Conservation (phyloP, 352 stramenopile genomes). For the Poterioochromonas sp. region DNA sequence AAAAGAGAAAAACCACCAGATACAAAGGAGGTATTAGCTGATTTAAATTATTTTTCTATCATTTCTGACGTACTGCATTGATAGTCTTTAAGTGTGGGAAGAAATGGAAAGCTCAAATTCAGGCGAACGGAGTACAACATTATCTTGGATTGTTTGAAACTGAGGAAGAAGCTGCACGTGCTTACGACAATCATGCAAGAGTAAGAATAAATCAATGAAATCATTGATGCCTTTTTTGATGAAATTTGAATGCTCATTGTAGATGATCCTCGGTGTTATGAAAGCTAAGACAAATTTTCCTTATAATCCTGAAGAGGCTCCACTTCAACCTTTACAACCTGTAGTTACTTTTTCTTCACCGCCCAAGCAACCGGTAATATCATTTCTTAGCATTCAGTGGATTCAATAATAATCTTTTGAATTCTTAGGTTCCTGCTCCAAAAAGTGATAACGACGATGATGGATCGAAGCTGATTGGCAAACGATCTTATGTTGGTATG, state of each 20-base stretch:
- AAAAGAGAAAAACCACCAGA: no score
- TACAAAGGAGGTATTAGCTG: no score
- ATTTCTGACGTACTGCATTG: no score
- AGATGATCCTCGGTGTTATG: neutral
- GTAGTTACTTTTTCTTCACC: neutral
- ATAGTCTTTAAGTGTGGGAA: constrained; percentile 29
- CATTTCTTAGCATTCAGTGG: no score
- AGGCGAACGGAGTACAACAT: constrained; percentile 23
- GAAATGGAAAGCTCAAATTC: constrained; percentile 32
- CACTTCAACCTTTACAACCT: neutral
- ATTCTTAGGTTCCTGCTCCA: no score
- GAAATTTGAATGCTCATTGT: neutral
- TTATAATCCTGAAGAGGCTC: neutral
- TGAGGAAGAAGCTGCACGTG: constrained; percentile 26
- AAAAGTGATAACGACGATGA: no score
- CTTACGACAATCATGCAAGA: constrained; percentile 28
- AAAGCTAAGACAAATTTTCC: constrained; percentile 25
- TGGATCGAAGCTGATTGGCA: no score
- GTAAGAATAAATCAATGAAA: neutral
- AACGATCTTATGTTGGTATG: constrained; percentile 8
- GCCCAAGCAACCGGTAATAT: neutral
- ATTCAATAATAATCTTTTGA: no score
- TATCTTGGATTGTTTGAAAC: constrained; percentile 26
- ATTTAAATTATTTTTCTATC: no score
- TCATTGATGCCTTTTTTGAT: neutral